Evolutionary conservation across 805 yeast genomes (phyloP).

Genomic region (Candida silvicultrix): DNA sequence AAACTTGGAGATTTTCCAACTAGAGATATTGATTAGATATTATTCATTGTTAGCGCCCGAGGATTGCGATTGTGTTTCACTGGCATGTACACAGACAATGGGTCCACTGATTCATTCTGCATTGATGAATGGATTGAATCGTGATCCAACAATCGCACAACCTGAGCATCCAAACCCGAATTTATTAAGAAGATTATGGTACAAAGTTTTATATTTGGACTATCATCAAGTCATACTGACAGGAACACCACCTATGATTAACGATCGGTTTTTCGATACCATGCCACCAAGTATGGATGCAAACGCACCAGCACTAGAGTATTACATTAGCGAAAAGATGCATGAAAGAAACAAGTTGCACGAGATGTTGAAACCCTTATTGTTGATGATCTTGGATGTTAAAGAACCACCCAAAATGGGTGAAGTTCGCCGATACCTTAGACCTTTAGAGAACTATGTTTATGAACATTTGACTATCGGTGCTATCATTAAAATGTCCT

Average conservation of each 20-base stretch:
- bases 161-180: neutral
- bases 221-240: constrained; percentile 13
- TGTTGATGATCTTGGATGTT: constrained; percentile 14
- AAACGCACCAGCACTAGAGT: constrained; percentile 14
- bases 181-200: constrained; percentile 21
- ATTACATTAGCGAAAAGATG: constrained; percentile 13
- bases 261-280: constrained; percentile 14
- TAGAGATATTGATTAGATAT: constrained; percentile 9
- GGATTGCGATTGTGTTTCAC: constrained; percentile 18
- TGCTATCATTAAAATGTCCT: constrained; percentile 12
- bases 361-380: constrained; percentile 11
- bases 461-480: constrained; percentile 3
- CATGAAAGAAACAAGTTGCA: constrained; percentile 8
- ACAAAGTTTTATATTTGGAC: constrained; percentile 13
- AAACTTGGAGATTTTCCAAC: constrained; percentile 14
- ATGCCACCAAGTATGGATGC: constrained; percentile 20
- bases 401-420: constrained; percentile 11
- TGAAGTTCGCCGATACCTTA: constrained; percentile 5
- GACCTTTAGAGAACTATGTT: constrained; percentile 9
- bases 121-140: constrained; percentile 13
- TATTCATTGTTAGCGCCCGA: constrained; percentile 18
- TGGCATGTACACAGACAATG: constrained; percentile 10
- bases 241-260: constrained; percentile 20
- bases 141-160: constrained; percentile 12
- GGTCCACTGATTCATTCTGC: constrained; percentile 19